Percentiles rank a stretch among this genome's conserved stretches.
Conservation (phyloP, 306 rosid genomes). For the Vigna reflexopilosa region DNA sequence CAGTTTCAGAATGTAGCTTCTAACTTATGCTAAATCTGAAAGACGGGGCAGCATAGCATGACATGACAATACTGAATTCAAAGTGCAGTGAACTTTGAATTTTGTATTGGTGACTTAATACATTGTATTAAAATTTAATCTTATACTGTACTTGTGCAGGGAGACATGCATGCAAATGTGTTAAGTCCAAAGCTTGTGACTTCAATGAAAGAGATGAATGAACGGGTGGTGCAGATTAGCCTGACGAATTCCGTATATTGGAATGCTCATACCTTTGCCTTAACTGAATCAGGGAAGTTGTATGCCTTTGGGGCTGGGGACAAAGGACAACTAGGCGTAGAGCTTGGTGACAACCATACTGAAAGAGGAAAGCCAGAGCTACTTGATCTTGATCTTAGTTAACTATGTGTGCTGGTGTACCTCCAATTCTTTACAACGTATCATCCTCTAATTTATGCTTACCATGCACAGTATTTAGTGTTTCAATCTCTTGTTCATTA, state of each 20-base stretch:
- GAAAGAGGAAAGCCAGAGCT: slow-evolving; percentile 72
- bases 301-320: slow-evolving; percentile 86
- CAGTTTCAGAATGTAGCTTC: neutral
- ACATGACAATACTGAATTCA: no score
- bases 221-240: slow-evolving; percentile 82
- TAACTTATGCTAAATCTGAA: neutral
- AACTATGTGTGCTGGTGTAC: slow-evolving; percentile 20
- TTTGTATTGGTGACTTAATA: no score
- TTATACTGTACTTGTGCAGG: slow-evolving; percentile 53
- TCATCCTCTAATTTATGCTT: slow-evolving; percentile 48
- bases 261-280: slow-evolving; percentile 92
- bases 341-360: slow-evolving; percentile 64
- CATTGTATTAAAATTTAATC: neutral
- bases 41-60: neutral
- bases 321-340: slow-evolving; percentile 83
- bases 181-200: slow-evolving; percentile 71
- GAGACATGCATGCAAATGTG: slow-evolving; percentile 58
- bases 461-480: slow-evolving; percentile 52
- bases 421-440: slow-evolving; percentile 30
- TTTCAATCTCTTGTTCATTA: slow-evolving; percentile 49
- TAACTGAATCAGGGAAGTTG: slow-evolving; percentile 81
- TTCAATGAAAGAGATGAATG: slow-evolving; percentile 65
- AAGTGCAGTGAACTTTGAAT: neutral
- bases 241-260: slow-evolving; percentile 79
- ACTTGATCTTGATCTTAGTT: slow-evolving; percentile 77